A percentile compares a stretch with the other conserved stretches of the same genome.
Conservation (phyloP, 2,329 filamentous ascomycete species). For the Botrytis tulipae region DNA sequence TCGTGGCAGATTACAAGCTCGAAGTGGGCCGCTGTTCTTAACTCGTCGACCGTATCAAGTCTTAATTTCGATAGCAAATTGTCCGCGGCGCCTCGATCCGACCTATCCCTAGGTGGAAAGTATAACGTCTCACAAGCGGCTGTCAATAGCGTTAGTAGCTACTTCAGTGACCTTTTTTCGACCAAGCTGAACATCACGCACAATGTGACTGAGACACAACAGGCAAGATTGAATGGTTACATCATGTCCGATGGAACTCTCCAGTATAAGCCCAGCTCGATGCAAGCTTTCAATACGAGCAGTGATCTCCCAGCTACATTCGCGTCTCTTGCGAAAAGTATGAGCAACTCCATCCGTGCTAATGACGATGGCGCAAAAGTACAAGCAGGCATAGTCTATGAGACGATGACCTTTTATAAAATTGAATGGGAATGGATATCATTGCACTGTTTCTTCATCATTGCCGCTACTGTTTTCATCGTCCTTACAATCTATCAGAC, state of each 20-base stretch:
- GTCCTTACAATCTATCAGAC: constrained; percentile 6
- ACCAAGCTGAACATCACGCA: not conserved
- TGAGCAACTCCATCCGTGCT: constrained; percentile 11
- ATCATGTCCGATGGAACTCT: constrained; percentile 3
- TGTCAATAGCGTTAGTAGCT: constrained; percentile 5
- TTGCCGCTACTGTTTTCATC: not conserved
- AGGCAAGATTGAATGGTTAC: constrained; percentile 13
- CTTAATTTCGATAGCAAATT: constrained; percentile 9
- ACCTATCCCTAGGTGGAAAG: not conserved
- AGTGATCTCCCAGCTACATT: constrained; percentile 8
- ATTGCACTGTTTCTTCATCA: not conserved
- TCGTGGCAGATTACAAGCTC: constrained; percentile 15
- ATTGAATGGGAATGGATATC: constrained; percentile 12
- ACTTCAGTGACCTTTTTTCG: not conserved
- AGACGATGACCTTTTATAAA: not conserved
- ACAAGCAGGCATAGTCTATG: not conserved
- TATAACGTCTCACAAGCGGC: constrained; percentile 3
- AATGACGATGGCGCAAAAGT: not conserved
- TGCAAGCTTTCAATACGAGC: constrained; percentile 9
- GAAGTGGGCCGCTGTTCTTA: not conserved
- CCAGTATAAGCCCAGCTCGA: constrained; percentile 10
- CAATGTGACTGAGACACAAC: constrained; percentile 5
- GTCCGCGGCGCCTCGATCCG: constrained; percentile 2
- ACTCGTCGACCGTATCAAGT: constrained; percentile 6
- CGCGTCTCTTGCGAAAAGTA: constrained; percentile 6